Conservation (phyloP, 768 basidiomycete species). For the Pisolithus orientalis region DNA sequence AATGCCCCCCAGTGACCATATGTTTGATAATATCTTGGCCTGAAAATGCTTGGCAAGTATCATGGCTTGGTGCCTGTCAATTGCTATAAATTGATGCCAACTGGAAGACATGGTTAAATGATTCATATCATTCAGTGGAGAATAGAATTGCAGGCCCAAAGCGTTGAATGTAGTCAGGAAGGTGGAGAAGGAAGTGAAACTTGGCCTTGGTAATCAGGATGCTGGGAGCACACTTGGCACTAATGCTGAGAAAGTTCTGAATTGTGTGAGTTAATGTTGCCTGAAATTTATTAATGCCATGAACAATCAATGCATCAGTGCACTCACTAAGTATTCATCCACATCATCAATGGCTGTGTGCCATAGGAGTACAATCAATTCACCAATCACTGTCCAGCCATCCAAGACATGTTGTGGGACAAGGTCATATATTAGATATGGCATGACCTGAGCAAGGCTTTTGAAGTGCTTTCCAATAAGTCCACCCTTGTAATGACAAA, state of each 20-base stretch:
- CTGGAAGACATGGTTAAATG: neutral
- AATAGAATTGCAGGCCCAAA: neutral
- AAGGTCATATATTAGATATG: constrained; percentile 18
- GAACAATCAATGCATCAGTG: neutral
- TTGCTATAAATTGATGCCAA: neutral
- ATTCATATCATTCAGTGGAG: neutral
- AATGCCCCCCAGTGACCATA: constrained; percentile 3
- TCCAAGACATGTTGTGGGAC: constrained; percentile 5
- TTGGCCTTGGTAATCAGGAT: constrained; percentile 18
- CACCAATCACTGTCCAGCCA: neutral
- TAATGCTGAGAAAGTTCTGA: constrained; percentile 9
- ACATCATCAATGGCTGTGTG: neutral
- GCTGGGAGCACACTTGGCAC: constrained; percentile 12
- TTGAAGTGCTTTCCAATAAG: constrained; percentile 21
- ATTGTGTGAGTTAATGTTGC: constrained; percentile 8
- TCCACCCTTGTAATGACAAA: constrained; percentile 9
- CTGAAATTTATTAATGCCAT: neutral
- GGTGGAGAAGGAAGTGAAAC: constrained; percentile 21
- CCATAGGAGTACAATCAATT: neutral
- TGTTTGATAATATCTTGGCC: constrained; percentile 6
- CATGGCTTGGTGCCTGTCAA: constrained; percentile 16
- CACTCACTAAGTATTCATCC: neutral
- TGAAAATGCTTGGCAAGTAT: constrained; percentile 8
- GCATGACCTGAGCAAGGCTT: constrained; percentile 22
- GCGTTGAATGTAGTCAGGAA: constrained; percentile 1